Percentiles rank a stretch among this genome's conserved stretches.
These are phyloP conservation scores for Ilex aquifolium DNA, from an alignment of 257 asterid species.

Conservation along the genomic window DNA sequence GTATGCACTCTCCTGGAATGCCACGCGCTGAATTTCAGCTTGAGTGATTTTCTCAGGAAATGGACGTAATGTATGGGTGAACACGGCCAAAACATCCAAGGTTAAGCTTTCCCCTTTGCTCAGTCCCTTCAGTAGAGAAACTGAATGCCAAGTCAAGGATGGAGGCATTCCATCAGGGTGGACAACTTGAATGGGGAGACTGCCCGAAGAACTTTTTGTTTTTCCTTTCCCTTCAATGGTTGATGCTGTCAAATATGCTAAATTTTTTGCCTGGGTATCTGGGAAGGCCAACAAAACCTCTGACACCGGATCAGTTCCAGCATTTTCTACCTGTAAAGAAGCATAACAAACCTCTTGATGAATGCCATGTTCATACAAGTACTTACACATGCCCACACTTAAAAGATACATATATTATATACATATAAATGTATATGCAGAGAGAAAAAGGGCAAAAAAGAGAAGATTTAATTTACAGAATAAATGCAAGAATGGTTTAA, in stretches of 20 bases:
- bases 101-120: constrained; percentile 63
- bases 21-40: constrained; percentile 76
- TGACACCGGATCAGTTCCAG: constrained; percentile 51
- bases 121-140: constrained; percentile 66
- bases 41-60: constrained; percentile 94
- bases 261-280: constrained; percentile 54
- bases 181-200: constrained; percentile 38
- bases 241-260: constrained; percentile 51
- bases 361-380: neutral
- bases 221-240: constrained; percentile 69
- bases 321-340: constrained; percentile 54
- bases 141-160: constrained; percentile 62
- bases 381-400: neutral
- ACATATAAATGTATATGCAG: too few relatives aligned
- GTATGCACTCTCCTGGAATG: constrained; percentile 83
- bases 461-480: constrained; percentile 6
- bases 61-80: constrained; percentile 58
- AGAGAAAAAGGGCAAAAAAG: neutral
- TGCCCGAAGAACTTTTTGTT: constrained; percentile 43
- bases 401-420: too few relatives aligned
- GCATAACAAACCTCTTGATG: neutral
- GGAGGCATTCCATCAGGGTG: constrained; percentile 69
- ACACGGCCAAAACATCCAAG: constrained; percentile 73
- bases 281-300: constrained; percentile 65
- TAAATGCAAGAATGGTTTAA: neutral